Base-by-base conservation (phyloP, 2,329 filamentous ascomycete species). In the Penicillium paneum region DNA sequence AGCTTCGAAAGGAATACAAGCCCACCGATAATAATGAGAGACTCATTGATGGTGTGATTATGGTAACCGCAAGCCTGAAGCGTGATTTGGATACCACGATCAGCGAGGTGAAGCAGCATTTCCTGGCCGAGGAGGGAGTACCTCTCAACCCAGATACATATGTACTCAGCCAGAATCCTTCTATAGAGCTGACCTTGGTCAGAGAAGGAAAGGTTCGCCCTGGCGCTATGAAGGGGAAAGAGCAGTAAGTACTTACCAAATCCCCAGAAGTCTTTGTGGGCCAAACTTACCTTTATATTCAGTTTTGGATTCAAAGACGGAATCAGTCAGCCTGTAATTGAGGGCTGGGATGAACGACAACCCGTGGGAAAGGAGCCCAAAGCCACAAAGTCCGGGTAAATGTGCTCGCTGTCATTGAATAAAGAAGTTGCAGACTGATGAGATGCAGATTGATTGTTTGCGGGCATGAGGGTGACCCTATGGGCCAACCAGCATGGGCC, bases 301-400 rank as follows among this genome's bases (percentile, higher is more conserved):
- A 74, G 72, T 62, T 79, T 79, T 52, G 77, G 76, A 2, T 79
- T 74, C 55, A 55, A 70, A 21, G 76, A 79, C 56, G 74, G 72
- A 5, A 63, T 79, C 42, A 74, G 74, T 3, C 72, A 78, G 54
- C 77, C 76, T 3, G 65, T 67, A 2, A 58, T 76, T 8, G 48
- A 65, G n/a, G 71, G 64, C 7, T 62, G 77, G 26, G 67, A 68
- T 54, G 34, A 57, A 5, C 63, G 5, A 1, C 28, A 42, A 17
- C 39, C 39, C 8, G 1, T 36, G 5, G 49, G 26, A 1, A 41
- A 42, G 24, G 50, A 60, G 10, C 57, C 54, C 2, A 49, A 44
- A 5, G 19, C 51, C 11, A 24, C 34, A n/a, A 64, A 61, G 38
- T 69, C 67, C 35, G 68, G 62, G 53, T 72, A 71, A 41, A 17